A percentile compares a stretch with the other conserved stretches of the same genome.
Conservation (phyloP, 2,329 filamentous ascomycete species). For the Teratosphaeria viscida region DNA sequence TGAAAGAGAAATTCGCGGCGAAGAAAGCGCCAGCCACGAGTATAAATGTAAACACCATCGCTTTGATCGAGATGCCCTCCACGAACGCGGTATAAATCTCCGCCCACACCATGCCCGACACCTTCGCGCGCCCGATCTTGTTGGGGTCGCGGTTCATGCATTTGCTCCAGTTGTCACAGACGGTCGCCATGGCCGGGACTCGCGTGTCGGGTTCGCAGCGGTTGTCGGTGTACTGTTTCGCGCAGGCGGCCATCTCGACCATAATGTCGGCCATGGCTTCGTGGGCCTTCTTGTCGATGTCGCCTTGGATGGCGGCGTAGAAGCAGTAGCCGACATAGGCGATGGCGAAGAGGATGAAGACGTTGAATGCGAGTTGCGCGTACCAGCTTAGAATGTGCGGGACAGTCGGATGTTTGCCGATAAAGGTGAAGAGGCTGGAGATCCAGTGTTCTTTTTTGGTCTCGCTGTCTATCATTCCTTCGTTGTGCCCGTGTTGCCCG, state of each 20-base stretch:
- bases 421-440: slow-evolving; percentile 46
- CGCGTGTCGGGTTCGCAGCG: slow-evolving; percentile 57
- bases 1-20: slow-evolving; percentile 49
- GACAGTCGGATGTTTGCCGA: slow-evolving; percentile 55
- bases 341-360: slow-evolving; percentile 46
- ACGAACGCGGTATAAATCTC: slow-evolving; percentile 91
- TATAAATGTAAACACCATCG: slow-evolving; percentile 48
- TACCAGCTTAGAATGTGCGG: slow-evolving; percentile 58
- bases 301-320: slow-evolving; percentile 58
- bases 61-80: slow-evolving; percentile 79
- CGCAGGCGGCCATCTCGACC: slow-evolving; percentile 63
- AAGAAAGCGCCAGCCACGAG: slow-evolving; percentile 43
- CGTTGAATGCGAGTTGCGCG: slow-evolving; percentile 56
- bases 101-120: slow-evolving; percentile 79
- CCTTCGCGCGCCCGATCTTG: slow-evolving; percentile 65
- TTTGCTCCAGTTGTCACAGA: slow-evolving; percentile 71
- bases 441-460: slow-evolving; percentile 17
- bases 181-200: slow-evolving; percentile 59
- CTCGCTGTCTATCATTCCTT: slow-evolving; percentile 4
- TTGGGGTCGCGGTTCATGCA: slow-evolving; percentile 82
- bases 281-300: slow-evolving; percentile 63
- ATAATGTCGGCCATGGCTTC: slow-evolving; percentile 56
- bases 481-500: slow-evolving; percentile 9
- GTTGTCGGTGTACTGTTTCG: slow-evolving; percentile 64
- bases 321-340: slow-evolving; percentile 61